A percentile compares a stretch with the other conserved stretches of the same genome.
These are phyloP conservation scores for Paraconiothyrium sp. DNA, from an alignment of 2,329 filamentous ascomycete species.

Conservation along the genomic window DNA sequence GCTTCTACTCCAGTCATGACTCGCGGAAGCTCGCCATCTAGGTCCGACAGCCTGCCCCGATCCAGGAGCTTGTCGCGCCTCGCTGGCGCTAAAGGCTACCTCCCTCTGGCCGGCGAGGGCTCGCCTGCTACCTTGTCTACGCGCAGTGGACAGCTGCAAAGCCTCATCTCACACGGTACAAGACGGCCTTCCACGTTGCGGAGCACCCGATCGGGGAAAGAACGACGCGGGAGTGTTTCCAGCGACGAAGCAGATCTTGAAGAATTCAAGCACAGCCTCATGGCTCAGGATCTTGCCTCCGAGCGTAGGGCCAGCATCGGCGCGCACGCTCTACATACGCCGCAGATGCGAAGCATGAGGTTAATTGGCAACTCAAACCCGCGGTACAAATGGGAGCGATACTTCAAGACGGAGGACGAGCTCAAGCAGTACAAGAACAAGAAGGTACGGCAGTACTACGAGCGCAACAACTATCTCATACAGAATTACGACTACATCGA, in stretches of 20 bases:
- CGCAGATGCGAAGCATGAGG: conserved; percentile 81
- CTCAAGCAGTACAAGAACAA: conserved; percentile 73
- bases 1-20: neutral
- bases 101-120: conserved; percentile 52
- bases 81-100: conserved; percentile 50
- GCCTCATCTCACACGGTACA: conserved; percentile 29
- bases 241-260: conserved; percentile 44
- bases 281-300: conserved; percentile 44
- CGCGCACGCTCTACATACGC: conserved; percentile 58
- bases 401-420: conserved; percentile 83
- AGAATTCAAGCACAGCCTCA: conserved; percentile 35
- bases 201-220: conserved; percentile 26
- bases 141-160: conserved; percentile 56
- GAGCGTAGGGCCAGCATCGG: conserved; percentile 55
- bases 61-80: conserved; percentile 45
- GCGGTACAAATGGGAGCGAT: conserved; percentile 83
- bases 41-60: conserved; percentile 22
- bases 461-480: conserved; percentile 86
- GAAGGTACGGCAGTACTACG: conserved; percentile 85
- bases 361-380: conserved; percentile 91
- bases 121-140: conserved; percentile 48
- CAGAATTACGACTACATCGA: conserved; percentile 96
- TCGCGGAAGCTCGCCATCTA: conserved; percentile 2
- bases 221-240: conserved; percentile 41
- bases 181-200: conserved; percentile 45